Evolutionary conservation across 495 filamentous ascomycete species (phyloP).

Genomic region (Penicillium manginii): DNA sequence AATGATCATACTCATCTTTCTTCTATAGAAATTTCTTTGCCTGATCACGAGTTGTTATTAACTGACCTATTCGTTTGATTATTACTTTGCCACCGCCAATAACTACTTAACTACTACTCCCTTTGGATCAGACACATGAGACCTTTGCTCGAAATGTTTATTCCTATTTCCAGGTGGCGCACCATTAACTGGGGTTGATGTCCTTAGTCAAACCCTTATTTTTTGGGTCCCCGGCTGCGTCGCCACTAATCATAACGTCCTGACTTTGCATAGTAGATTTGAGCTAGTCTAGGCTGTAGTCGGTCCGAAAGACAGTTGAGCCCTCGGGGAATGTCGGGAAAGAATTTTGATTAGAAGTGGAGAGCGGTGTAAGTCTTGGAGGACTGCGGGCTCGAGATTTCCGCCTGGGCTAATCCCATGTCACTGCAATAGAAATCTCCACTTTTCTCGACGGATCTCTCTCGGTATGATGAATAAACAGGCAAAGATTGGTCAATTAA

Average conservation of each 20-base stretch:
- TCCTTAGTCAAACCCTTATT: slow-evolving; percentile 10
- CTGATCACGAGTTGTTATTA: slow-evolving; percentile 1
- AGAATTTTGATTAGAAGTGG: not conserved
- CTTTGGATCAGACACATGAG: not conserved
- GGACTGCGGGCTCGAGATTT: not conserved
- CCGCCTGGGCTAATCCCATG: slow-evolving; percentile 1
- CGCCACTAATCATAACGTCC: slow-evolving; percentile 18
- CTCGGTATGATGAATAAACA: slow-evolving; percentile 4
- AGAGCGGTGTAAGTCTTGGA: not conserved
- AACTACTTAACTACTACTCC: not conserved
- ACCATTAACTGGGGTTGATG: slow-evolving; percentile 7
- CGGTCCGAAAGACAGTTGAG: too few relatives aligned
- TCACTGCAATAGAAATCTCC: not conserved
- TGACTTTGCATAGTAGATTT: slow-evolving; percentile 19
- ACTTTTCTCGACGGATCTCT: slow-evolving; percentile 5
- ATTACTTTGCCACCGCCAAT: not conserved
- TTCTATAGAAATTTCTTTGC: not conserved
- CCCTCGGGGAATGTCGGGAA: not conserved
- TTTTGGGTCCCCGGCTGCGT: slow-evolving; percentile 10
- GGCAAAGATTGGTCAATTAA: not conserved
- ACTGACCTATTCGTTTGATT: not conserved
- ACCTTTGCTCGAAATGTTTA: not conserved
- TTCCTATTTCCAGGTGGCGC: slow-evolving; percentile 1
- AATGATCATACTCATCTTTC: slow-evolving; percentile 3
- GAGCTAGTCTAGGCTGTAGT: slow-evolving; percentile 52